Evolutionary conservation across 129 eudicot genomes (phyloP).

Genomic region (Deinandra increscens): DNA sequence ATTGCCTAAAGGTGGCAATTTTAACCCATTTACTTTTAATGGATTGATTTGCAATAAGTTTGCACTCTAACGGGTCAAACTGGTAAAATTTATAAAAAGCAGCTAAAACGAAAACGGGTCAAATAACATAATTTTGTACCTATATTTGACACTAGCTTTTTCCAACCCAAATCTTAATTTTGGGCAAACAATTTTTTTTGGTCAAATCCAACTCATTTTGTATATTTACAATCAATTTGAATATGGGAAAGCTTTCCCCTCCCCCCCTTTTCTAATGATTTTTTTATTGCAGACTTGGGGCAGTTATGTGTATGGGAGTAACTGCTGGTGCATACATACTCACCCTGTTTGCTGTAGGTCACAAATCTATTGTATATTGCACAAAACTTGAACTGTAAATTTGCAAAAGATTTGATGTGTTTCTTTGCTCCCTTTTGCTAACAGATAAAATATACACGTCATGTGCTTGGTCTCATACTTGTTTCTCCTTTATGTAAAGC

Average conservation of each 20-base stretch:
- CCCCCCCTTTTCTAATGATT: slow-evolving; percentile 14
- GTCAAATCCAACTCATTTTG: not conserved
- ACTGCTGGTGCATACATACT: slow-evolving; percentile 97
- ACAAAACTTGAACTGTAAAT: not conserved
- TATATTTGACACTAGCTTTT: not conserved
- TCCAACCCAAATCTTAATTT: not conserved
- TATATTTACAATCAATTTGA: slow-evolving; percentile 8
- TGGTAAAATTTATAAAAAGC: not conserved
- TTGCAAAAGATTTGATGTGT: not conserved
- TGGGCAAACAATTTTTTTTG: not conserved
- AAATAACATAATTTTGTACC: not conserved
- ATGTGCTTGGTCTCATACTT: slow-evolving; percentile 83
- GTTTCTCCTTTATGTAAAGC: slow-evolving; percentile 87
- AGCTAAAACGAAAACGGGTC: not conserved
- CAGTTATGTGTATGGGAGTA: slow-evolving; percentile 95
- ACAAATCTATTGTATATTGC: not conserved
- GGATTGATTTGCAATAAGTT: not conserved
- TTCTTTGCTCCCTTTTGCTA: slow-evolving; percentile 16
- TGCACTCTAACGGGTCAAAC: not conserved
- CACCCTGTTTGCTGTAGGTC: slow-evolving; percentile 83
- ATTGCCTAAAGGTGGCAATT: not conserved
- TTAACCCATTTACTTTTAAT: not conserved
- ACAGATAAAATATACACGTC: slow-evolving; percentile 69
- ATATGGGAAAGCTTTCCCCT: slow-evolving; percentile 1
- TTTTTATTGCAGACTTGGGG: slow-evolving; percentile 56